These are phyloP conservation scores for Penicillium flavigenum DNA, from an alignment of 495 filamentous ascomycete species.

Conservation along the genomic window DNA sequence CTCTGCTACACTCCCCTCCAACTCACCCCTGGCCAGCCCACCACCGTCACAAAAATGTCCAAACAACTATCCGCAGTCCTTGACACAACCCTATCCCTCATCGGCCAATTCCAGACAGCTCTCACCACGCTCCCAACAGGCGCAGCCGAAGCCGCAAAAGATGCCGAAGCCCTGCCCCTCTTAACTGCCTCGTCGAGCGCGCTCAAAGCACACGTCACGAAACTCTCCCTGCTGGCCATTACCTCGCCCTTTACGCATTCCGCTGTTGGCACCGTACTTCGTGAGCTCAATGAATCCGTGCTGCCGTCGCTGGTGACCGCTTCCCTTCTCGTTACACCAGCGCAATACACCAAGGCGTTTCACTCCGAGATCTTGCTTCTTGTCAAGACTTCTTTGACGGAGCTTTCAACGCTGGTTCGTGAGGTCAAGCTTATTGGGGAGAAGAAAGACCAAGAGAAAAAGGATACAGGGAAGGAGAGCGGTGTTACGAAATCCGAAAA, in stretches of 20 bases:
- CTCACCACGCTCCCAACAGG: slow-evolving; percentile 27
- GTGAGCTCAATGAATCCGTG: slow-evolving; percentile 61
- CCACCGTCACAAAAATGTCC: slow-evolving; percentile 35
- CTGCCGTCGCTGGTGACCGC: slow-evolving; percentile 71
- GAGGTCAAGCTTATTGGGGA: slow-evolving; percentile 33
- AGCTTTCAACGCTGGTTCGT: slow-evolving; percentile 40
- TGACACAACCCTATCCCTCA: slow-evolving; percentile 33
- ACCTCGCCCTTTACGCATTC: slow-evolving; percentile 80
- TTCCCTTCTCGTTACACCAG: slow-evolving; percentile 58
- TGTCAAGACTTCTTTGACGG: slow-evolving; percentile 36
- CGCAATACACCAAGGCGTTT: slow-evolving; percentile 57
- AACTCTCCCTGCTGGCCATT: slow-evolving; percentile 79
- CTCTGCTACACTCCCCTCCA: slow-evolving; percentile 14
- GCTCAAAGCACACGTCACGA: slow-evolving; percentile 79
- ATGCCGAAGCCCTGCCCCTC: slow-evolving; percentile 54
- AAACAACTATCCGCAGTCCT: slow-evolving; percentile 35
- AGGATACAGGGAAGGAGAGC: slow-evolving; percentile 25
- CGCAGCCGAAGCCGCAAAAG: slow-evolving; percentile 29
- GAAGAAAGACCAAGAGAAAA: slow-evolving; percentile 26
- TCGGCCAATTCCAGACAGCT: slow-evolving; percentile 42
- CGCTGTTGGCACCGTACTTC: slow-evolving; percentile 65
- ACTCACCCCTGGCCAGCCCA: not conserved
- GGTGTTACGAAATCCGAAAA: slow-evolving; percentile 38
- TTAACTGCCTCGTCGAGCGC: slow-evolving; percentile 64
- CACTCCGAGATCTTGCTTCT: slow-evolving; percentile 50